Evolutionary conservation across 2,329 filamentous ascomycete species (phyloP).

Genomic region (Beauveria medogensis): DNA sequence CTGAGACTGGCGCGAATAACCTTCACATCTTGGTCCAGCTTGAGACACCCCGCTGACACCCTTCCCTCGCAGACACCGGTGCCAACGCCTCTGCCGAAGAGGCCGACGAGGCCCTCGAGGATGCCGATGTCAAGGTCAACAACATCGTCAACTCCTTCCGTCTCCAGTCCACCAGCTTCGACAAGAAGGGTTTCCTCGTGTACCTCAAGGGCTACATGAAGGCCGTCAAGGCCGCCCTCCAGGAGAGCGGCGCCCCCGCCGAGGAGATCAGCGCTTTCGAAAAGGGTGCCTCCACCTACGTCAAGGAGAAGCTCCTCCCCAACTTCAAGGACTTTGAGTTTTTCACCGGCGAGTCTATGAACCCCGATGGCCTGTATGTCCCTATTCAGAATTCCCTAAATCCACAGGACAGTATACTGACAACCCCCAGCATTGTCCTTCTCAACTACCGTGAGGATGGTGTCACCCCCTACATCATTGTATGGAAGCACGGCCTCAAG

Average conservation of each 20-base stretch:
- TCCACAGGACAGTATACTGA: constrained; percentile 11
- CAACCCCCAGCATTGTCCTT: constrained; percentile 62
- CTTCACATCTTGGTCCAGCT: background rate
- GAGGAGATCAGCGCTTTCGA: constrained; percentile 73
- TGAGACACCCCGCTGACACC: constrained; percentile 12
- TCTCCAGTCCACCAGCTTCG: constrained; percentile 66
- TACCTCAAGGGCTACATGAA: constrained; percentile 96
- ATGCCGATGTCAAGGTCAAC: constrained; percentile 67
- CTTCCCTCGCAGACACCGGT: constrained; percentile 58
- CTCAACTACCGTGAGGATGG: constrained; percentile 98
- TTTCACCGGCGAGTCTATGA: constrained; percentile 85
- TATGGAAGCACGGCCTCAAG: constrained; percentile 92
- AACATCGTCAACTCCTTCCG: constrained; percentile 92
- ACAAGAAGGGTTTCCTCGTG: constrained; percentile 77
- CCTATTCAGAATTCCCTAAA: background rate
- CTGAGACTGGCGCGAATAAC: background rate
- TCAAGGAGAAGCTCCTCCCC: constrained; percentile 71
- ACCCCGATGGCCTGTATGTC: constrained; percentile 85
- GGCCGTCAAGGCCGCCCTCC: constrained; percentile 65
- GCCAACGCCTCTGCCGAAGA: constrained; percentile 97
- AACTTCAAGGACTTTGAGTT: constrained; percentile 98
- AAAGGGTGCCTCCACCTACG: constrained; percentile 61
- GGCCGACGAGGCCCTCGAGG: constrained; percentile 67
- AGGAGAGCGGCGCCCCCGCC: constrained; percentile 51
- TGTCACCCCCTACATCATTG: constrained; percentile 75